Evolutionary conservation across 768 basidiomycete species (phyloP).

Genomic region (Boletus sp.): DNA sequence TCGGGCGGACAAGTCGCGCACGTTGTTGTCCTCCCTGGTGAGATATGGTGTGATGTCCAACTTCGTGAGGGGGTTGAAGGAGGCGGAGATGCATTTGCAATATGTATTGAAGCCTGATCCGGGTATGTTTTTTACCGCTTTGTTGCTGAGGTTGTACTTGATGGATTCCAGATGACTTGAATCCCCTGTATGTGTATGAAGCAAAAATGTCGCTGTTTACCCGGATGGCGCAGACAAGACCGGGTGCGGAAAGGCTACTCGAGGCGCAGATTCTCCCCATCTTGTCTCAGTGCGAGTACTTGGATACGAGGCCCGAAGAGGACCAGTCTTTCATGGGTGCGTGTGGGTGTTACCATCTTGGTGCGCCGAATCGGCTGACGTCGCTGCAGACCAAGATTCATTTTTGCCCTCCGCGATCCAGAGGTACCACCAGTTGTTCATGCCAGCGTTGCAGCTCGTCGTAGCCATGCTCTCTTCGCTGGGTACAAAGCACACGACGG

Average conservation of each 20-base stretch:
- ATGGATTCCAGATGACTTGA: conserved; percentile 66
- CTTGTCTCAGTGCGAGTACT: conserved; percentile 80
- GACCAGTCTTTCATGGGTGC: conserved; percentile 81
- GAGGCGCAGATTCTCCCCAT: conserved; percentile 72
- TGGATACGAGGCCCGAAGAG: conserved; percentile 80
- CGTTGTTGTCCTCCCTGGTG: conserved; percentile 54
- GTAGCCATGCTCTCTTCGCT: conserved; percentile 75
- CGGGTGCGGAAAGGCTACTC: conserved; percentile 81
- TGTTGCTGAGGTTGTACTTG: neutral
- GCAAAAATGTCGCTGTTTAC: conserved; percentile 89
- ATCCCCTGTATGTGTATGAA: conserved; percentile 91
- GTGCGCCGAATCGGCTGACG: neutral
- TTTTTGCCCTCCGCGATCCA: conserved; percentile 86
- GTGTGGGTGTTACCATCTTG: conserved; percentile 9
- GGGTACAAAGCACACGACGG: conserved; percentile 63
- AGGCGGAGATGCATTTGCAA: conserved; percentile 71
- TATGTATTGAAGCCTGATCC: conserved; percentile 85
- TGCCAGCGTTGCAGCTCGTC: conserved; percentile 82
- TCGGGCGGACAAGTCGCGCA: conserved; percentile 63
- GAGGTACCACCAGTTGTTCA: conserved; percentile 87
- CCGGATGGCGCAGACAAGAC: conserved; percentile 75
- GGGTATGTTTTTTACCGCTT: conserved; percentile 45
- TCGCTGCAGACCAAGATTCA: conserved; percentile 64
- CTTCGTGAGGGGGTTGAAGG: conserved; percentile 82
- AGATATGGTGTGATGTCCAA: conserved; percentile 76